Percentiles rank a stretch among this genome's conserved stretches.
Conservation (phyloP, 257 asterid species). For the Paulownia fortunei region DNA sequence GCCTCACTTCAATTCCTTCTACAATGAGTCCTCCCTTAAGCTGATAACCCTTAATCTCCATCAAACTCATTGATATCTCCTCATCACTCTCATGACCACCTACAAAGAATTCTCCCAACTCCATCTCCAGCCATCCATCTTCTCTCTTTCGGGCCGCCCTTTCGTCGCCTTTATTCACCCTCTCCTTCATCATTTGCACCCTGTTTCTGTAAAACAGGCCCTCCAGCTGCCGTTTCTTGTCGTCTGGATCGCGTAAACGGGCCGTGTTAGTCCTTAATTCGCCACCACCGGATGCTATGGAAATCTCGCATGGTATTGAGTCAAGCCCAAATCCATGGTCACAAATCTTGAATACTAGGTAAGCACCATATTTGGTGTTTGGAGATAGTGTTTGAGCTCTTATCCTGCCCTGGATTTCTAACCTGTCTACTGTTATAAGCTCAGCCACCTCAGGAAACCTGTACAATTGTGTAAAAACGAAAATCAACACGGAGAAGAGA, state of each 20-base stretch:
- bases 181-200: constrained; percentile 32
- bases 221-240: constrained; percentile 2
- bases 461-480: background rate
- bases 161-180: constrained; percentile 23
- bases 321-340: constrained; percentile 37
- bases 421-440: constrained; percentile 31
- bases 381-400: constrained; percentile 24
- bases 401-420: constrained; percentile 35
- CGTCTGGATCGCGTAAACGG: constrained; percentile 1
- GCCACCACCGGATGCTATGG: constrained; percentile 1
- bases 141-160: constrained; percentile 24
- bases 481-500: too few relatives aligned
- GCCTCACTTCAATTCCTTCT: constrained; percentile 47
- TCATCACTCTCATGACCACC: constrained; percentile 5
- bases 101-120: constrained; percentile 40
- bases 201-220: constrained; percentile 33
- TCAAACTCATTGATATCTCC: constrained; percentile 28
- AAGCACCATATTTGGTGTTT: constrained; percentile 41
- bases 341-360: constrained; percentile 36
- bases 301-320: constrained; percentile 38
- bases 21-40: constrained; percentile 44
- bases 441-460: constrained; percentile 43
- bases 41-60: constrained; percentile 46
- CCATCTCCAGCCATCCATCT: constrained; percentile 48
- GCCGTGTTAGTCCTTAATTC: constrained; percentile 12